These are phyloP conservation scores for Boletus sp. DNA, from an alignment of 768 basidiomycete species.

Conservation along the genomic window DNA sequence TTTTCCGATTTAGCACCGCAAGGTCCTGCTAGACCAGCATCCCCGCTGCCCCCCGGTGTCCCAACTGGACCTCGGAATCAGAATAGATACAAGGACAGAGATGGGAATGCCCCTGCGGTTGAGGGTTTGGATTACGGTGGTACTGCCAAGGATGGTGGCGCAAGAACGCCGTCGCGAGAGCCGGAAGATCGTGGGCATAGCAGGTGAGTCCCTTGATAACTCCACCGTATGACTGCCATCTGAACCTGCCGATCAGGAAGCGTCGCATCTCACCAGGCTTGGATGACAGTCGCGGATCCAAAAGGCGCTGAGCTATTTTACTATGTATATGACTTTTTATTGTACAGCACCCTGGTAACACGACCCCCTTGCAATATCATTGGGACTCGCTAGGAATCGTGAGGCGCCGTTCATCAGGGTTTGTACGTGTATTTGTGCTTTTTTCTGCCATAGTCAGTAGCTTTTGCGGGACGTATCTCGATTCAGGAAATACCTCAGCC, in stretches of 20 bases:
- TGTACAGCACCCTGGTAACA: conserved; percentile 23
- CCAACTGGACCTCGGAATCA: conserved; percentile 87
- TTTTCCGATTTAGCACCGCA: conserved; percentile 34
- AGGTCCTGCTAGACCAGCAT: conserved; percentile 70
- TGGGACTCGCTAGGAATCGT: background rate
- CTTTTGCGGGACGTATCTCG: background rate
- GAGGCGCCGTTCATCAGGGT: background rate
- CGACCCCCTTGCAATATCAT: conserved; percentile 4
- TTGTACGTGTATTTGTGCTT: background rate
- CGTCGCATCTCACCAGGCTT: conserved; percentile 68
- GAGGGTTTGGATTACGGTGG: conserved; percentile 89
- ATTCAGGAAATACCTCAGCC: too few relatives aligned
- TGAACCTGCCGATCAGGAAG: conserved; percentile 45
- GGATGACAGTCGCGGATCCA: conserved; percentile 65
- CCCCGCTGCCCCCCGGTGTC: conserved; percentile 81
- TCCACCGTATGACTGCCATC: background rate
- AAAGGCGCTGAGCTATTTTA: conserved; percentile 55
- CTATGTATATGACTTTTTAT: conserved; percentile 29
- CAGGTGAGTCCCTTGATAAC: conserved; percentile 39
- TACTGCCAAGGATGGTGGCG: conserved; percentile 40
- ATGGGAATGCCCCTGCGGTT: conserved; percentile 79
- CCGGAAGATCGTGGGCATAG: conserved; percentile 64
- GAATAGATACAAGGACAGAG: conserved; percentile 87
- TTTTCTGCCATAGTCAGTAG: background rate
- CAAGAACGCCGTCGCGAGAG: conserved; percentile 60